phyloP scores from a whole-genome alignment of 2,329 filamentous ascomycete species.

The Furcasterigmium furcatum region DNA sequence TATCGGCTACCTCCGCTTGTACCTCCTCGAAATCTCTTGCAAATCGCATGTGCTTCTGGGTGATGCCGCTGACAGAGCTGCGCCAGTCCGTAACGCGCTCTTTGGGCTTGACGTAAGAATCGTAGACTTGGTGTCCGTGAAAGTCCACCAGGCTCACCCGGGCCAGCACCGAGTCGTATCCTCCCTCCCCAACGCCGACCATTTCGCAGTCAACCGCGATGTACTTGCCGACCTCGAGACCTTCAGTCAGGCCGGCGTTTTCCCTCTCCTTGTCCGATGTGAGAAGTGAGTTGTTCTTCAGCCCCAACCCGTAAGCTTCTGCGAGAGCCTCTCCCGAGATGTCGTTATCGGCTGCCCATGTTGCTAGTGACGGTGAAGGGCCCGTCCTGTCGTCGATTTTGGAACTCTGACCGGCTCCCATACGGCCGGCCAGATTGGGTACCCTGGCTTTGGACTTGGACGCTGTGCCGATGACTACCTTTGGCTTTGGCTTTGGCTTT shows the following conservation, averaged over 20 bases:
- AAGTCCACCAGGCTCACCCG: constrained; percentile 91
- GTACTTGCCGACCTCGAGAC: constrained; percentile 79
- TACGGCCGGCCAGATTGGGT: constrained; percentile 22
- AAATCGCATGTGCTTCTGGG: constrained; percentile 65
- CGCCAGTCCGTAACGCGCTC: constrained; percentile 86
- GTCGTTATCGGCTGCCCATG: constrained; percentile 60
- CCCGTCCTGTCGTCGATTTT: constrained; percentile 32
- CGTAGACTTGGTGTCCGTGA: constrained; percentile 88
- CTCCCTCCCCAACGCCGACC: constrained; percentile 79
- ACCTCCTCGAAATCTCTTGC: constrained; percentile 74
- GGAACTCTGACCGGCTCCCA: constrained; percentile 57
- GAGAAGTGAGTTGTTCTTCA: constrained; percentile 46
- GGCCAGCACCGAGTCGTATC: constrained; percentile 73
- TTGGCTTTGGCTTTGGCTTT: constrained; percentile 10
- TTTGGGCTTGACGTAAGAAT: constrained; percentile 81
- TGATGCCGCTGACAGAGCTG: constrained; percentile 80
- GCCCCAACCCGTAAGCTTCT: constrained; percentile 57
- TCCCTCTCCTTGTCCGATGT: constrained; percentile 45
- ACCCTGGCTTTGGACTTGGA: constrained; percentile 6
- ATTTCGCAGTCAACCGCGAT: constrained; percentile 96
- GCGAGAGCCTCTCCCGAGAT: constrained; percentile 58
- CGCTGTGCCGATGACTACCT: neutral
- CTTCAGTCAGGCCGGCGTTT: constrained; percentile 61
- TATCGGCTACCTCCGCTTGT: constrained; percentile 64
- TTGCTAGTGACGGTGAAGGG: constrained; percentile 50